phyloP scores from a whole-genome alignment of 805 yeast genomes.

The Candida boidinii region DNA sequence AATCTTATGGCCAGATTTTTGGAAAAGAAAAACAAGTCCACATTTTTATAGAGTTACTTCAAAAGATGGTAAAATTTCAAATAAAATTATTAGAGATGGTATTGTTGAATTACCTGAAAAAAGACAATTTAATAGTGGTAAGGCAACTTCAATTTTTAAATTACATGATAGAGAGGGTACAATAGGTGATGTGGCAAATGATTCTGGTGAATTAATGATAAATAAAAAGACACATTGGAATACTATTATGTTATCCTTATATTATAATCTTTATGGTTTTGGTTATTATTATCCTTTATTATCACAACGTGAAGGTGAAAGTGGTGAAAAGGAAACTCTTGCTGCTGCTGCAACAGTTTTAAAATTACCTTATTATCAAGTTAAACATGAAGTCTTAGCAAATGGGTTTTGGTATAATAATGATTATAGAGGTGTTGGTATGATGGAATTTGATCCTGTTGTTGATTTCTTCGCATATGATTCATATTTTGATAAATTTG shows the following conservation, averaged over 20 bases:
- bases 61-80: constrained; percentile 26
- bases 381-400: constrained; percentile 35
- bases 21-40: constrained; percentile 73
- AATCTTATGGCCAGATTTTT: constrained; percentile 75
- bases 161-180: constrained; percentile 31
- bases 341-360: constrained; percentile 40
- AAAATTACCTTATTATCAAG: constrained; percentile 34
- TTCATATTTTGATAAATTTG: constrained; percentile 14
- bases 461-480: constrained; percentile 26
- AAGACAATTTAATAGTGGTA: constrained; percentile 16
- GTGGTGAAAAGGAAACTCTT: constrained; percentile 45
- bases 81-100: constrained; percentile 25
- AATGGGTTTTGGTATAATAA: constrained; percentile 34
- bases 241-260: constrained; percentile 37
- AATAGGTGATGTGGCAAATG: constrained; percentile 40
- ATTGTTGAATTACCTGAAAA: constrained; percentile 15
- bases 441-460: constrained; percentile 45
- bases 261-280: constrained; percentile 41
- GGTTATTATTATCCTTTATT: constrained; percentile 31
- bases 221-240: constrained; percentile 39
- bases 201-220: constrained; percentile 41
- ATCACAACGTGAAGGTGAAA: constrained; percentile 27
- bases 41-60: constrained; percentile 56
- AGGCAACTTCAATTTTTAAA: constrained; percentile 11
- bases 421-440: constrained; percentile 38